Base-by-base conservation (phyloP, 106 monocot species). In the Alisma plantagoaquatica region DNA sequence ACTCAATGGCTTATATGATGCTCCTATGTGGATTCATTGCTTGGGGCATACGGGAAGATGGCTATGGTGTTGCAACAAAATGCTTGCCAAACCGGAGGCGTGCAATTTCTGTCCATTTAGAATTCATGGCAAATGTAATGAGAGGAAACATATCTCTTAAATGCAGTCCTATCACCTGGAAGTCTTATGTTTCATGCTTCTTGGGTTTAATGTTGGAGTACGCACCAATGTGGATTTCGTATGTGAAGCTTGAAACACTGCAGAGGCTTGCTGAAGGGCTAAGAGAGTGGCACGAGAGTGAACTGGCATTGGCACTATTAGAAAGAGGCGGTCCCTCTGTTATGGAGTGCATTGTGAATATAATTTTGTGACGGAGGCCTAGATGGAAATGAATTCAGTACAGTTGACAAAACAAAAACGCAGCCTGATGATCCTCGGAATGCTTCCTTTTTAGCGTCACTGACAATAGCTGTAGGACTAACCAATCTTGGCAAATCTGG, bases 1-100 rank as follows among this genome's bases (percentile, higher is more conserved):
- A 89, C 20, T 75, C 81, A 0, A 70, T 89, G 74, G 88, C 96
- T 7, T 73, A 89, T 26, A 44, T 85, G 70, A 24, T 98, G 8
- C 47, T 98, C 30, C 44, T 89, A 1, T 73, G 73, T 1, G 84
- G 79, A 14, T 49, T 76, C 1, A 69, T 76, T 22, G 43, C 79
- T 2, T 98, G 96, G 96, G 96, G 96, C 2, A 23, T 64, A 10
- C 73, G 76, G 35, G 33, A 57, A 19, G 55, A 33, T 3, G 56
- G 72, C 18, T 61, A 61, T 15, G 57, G 41, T 5, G 61, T 46
- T 41, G 29, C 38, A 9, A 28, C 30, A 1, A 54, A 53, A 23
- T 75, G 55, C 43, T 31, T 45, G 0, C 56, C 62, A 26, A 71
- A 53, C 49, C 61, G 80, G 22, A 59, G 43, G 1, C 61, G 71